Evolutionary conservation across 2,329 filamentous ascomycete species (phyloP), one percentile per base, ranked within the genome.

Genomic region (Claviceps pazoutovae): DNA sequence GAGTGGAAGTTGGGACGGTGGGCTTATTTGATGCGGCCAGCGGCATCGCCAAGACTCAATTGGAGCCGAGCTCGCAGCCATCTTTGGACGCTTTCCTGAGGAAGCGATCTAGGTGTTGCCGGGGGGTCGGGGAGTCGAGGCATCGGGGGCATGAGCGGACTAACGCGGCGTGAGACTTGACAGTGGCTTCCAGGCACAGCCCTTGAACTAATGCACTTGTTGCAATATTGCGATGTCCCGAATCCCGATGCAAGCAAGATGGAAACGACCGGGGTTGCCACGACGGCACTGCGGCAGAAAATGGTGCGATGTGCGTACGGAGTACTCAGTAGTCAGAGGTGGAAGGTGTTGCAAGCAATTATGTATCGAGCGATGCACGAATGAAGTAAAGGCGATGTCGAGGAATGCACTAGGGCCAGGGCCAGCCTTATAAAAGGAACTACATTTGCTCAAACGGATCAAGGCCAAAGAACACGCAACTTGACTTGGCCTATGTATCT

Each of bases 171-270:
- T 47, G 5, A 44, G 36, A 39, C 45, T 38, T 41, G 44, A 45
- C 50, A 44, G 50, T 48, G 45, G 38, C 45, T 48, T 46, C n/a
- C 45, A 44, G 45, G 45, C 26, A 43, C 26, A 43, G 44, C 39
- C 26, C 41, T 19, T 50, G 26, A 30, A 43, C 19, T 37, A 19
- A 30, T 43, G 41, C 41, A 43, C 11, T 23, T 43, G 7, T 36
- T 23, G 42, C 39, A 16, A 23, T 46, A 14, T n/a, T 43, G 23
- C 38, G 23, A 39, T 50, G 38, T 44, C 43, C 38, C 38, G 23
- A 49, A 38, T 51, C 21, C 34, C 23, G 23, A 45, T 16, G 5
- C 43, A 45, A 45, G 14, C 13, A 16, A 43, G 17, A 30, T n/a
- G 19, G n/a, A 17, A 7, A 46, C 8, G 14, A 46, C 8, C 14